Evolutionary conservation across 805 yeast species (phyloP).

Genomic region (Cyberlindnera bimundalis): DNA sequence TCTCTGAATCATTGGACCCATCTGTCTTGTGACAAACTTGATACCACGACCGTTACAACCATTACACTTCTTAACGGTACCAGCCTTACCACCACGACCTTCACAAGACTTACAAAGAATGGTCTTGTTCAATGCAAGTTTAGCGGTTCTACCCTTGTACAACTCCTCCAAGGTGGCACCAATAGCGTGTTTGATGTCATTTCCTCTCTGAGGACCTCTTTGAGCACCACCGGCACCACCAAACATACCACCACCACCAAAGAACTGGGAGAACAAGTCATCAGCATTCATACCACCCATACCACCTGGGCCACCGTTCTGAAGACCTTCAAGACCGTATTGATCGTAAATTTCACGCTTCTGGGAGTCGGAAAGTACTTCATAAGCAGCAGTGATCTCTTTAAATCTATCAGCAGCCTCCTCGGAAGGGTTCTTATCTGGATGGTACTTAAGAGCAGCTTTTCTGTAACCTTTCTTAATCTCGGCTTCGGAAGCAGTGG

Average conservation of each 20-base stretch:
- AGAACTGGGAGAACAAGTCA: slow-evolving; percentile 77
- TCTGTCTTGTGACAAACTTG: slow-evolving; percentile 90
- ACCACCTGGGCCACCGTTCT: slow-evolving; percentile 72
- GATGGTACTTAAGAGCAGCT: slow-evolving; percentile 77
- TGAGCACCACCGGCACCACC: slow-evolving; percentile 60
- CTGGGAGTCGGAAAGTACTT: slow-evolving; percentile 79
- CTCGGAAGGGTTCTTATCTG: slow-evolving; percentile 77
- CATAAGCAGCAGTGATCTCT: slow-evolving; percentile 85
- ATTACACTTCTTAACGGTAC: slow-evolving; percentile 81
- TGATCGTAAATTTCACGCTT: slow-evolving; percentile 88
- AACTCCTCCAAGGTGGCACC: slow-evolving; percentile 87
- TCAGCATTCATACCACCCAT: slow-evolving; percentile 69
- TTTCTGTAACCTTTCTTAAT: slow-evolving; percentile 81
- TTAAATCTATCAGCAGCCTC: slow-evolving; percentile 96
- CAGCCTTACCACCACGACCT: slow-evolving; percentile 95
- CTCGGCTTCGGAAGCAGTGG: slow-evolving; percentile 65
- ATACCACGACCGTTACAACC: slow-evolving; percentile 90
- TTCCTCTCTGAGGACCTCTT: slow-evolving; percentile 84
- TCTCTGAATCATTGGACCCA: slow-evolving; percentile 99
- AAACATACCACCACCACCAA: slow-evolving; percentile 65
- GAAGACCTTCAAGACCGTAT: slow-evolving; percentile 90
- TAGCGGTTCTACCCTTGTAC: slow-evolving; percentile 90
- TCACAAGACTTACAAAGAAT: slow-evolving; percentile 84
- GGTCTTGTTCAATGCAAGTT: slow-evolving; percentile 91
- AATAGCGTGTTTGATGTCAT: slow-evolving; percentile 87